phyloP scores from a whole-genome alignment of 2,329 filamentous ascomycete species.

The Neurospora sp. region DNA sequence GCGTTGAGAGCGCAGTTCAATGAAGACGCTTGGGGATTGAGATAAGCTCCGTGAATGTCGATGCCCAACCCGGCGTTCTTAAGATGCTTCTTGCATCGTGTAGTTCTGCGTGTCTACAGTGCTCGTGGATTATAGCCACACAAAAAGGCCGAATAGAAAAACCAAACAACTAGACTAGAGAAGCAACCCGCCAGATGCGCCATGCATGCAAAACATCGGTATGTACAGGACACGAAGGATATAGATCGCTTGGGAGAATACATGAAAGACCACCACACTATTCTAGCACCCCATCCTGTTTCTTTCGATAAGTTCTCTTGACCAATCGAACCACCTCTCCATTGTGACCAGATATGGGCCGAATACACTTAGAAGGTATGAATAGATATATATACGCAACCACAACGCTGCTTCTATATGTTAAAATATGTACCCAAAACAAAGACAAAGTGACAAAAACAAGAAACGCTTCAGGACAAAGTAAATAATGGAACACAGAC shows the following conservation, averaged over 20 bases:
- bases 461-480: background rate
- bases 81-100: background rate
- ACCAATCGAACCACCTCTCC: background rate
- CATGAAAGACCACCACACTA: too few species aligned
- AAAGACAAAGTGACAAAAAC: background rate
- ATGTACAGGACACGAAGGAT: too few species aligned
- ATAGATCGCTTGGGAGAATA: too few species aligned
- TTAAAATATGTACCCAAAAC: background rate
- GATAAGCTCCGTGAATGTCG: background rate
- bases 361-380: background rate
- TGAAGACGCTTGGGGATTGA: background rate
- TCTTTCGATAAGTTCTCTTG: background rate
- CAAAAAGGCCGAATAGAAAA: background rate
- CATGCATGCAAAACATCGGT: background rate
- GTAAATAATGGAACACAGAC: background rate
- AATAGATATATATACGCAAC: background rate
- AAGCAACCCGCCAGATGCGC: background rate
- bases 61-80: too few species aligned
- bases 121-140: background rate
- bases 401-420: background rate
- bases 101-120: background rate
- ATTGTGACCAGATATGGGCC: background rate
- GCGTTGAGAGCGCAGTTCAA: background rate
- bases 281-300: background rate
- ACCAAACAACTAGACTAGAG: background rate